Evolutionary conservation across 2,329 filamentous ascomycete genomes (phyloP).

Genomic region (Paecilomyces sp.): DNA sequence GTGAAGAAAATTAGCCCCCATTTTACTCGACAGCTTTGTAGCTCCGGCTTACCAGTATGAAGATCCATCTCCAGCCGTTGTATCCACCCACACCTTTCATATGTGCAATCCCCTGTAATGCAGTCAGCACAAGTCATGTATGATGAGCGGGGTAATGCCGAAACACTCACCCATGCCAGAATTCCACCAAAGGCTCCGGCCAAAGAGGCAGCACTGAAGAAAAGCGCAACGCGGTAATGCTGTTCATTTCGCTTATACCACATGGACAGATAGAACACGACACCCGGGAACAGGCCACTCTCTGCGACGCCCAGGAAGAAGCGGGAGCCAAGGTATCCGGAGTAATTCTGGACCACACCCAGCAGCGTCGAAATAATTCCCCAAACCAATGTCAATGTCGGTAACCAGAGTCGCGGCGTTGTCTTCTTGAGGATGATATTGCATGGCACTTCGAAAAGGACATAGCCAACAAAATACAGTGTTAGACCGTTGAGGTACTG

Average conservation of each 20-base stretch:
- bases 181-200: conserved; percentile 57
- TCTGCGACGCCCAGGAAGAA: conserved; percentile 48
- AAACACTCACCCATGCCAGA: conserved; percentile 40
- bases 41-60: conserved; percentile 44
- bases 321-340: conserved; percentile 41
- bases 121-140: conserved; percentile 9
- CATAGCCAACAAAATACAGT: conserved; percentile 32
- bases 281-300: conserved; percentile 47
- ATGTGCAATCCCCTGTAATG: conserved; percentile 38
- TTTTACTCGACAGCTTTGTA: background rate
- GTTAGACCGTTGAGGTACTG: conserved; percentile 34
- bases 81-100: conserved; percentile 42
- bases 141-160: background rate
- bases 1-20: background rate
- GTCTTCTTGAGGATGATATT: conserved; percentile 35
- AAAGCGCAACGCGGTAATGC: conserved; percentile 53
- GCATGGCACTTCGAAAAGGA: conserved; percentile 34
- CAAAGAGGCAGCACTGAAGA: conserved; percentile 52
- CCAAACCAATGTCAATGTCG: conserved; percentile 41
- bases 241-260: conserved; percentile 57
- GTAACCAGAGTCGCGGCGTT: conserved; percentile 16
- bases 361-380: conserved; percentile 45
- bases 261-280: conserved; percentile 54
- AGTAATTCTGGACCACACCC: conserved; percentile 42
- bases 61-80: conserved; percentile 57